These are phyloP conservation scores for Stephanodiscus minutulus DNA, from an alignment of 108 stramenopile genomes.

Conservation along the genomic window DNA sequence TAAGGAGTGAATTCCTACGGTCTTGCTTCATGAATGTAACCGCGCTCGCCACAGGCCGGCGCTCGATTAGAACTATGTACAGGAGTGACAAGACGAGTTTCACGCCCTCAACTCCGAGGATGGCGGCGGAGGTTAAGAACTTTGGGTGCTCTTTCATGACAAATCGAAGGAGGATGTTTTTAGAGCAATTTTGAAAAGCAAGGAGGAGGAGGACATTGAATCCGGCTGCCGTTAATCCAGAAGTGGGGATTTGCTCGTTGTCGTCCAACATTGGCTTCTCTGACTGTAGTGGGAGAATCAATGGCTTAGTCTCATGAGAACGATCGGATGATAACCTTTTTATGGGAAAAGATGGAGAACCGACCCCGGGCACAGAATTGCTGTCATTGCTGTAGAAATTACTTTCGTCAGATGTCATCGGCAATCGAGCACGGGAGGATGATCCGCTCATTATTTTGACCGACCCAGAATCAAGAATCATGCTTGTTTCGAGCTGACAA, in stretches of 20 bases:
- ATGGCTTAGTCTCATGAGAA: neutral
- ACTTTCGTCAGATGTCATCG: too few relatives aligned
- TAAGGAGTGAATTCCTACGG: constrained; percentile 67
- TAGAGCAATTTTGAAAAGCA: constrained; percentile 81
- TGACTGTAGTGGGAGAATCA: neutral
- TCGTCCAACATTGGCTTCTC: neutral
- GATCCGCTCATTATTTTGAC: too few relatives aligned
- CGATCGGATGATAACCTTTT: neutral
- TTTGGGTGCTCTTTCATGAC: constrained; percentile 79
- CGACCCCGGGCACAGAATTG: constrained; percentile 14
- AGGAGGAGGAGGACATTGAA: constrained; percentile 74
- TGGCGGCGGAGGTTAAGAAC: constrained; percentile 76
- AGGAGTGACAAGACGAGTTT: constrained; percentile 60
- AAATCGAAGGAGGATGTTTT: constrained; percentile 80
- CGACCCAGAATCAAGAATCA: too few relatives aligned
- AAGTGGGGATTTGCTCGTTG: neutral
- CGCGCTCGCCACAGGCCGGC: constrained; percentile 38
- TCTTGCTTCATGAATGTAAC: constrained; percentile 68
- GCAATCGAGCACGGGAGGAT: too few relatives aligned
- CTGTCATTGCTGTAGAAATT: constrained; percentile 1
- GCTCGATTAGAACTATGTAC: constrained; percentile 67
- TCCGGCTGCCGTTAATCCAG: constrained; percentile 41
- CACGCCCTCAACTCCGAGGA: constrained; percentile 70
- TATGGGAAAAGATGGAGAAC: constrained; percentile 8
- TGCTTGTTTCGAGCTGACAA: too few relatives aligned